These are phyloP conservation scores for Cutaneotrichosporon arboriforme DNA, from an alignment of 1,284 basidiomycete species.

Conservation along the genomic window DNA sequence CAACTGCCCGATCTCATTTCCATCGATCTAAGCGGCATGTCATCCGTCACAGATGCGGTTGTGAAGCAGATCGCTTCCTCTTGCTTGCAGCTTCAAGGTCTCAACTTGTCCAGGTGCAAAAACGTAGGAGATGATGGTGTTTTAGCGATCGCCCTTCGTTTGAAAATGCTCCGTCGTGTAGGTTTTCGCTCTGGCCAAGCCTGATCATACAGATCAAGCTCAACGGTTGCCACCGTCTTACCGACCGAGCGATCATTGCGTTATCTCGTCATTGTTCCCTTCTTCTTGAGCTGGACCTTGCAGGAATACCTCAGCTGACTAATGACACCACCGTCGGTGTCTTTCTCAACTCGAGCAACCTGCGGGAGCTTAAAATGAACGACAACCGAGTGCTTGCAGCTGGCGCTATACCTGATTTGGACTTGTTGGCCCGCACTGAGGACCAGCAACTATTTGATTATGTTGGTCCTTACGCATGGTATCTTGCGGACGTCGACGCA, in stretches of 20 bases:
- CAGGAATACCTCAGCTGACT: conserved; percentile 72
- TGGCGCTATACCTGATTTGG: conserved; percentile 72
- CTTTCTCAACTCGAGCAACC: conserved; percentile 70
- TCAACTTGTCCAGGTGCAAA: conserved; percentile 83
- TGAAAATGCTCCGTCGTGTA: conserved; percentile 64
- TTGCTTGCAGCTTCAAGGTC: conserved; percentile 77
- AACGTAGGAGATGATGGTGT: conserved; percentile 74
- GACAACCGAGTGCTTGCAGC: conserved; percentile 76
- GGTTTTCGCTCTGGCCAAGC: conserved; percentile 18
- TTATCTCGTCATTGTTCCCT: conserved; percentile 79
- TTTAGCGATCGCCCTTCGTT: conserved; percentile 66
- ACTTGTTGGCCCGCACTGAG: conserved; percentile 39
- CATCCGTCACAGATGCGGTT: conserved; percentile 63
- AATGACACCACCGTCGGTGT: conserved; percentile 75
- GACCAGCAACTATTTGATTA: conserved; percentile 15
- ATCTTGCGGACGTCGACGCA: conserved; percentile 1
- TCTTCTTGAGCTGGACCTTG: conserved; percentile 89
- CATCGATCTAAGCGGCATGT: conserved; percentile 76
- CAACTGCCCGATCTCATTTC: conserved; percentile 74
- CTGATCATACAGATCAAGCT: conserved; percentile 66
- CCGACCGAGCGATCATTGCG: conserved; percentile 70
- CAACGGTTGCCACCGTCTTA: conserved; percentile 67
- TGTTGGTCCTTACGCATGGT: conserved; percentile 16
- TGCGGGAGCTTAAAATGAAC: conserved; percentile 86
- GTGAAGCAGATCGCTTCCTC: conserved; percentile 64